phyloP scores from a whole-genome alignment of 495 filamentous ascomycete genomes.

The Parachaetomium inaequale region DNA sequence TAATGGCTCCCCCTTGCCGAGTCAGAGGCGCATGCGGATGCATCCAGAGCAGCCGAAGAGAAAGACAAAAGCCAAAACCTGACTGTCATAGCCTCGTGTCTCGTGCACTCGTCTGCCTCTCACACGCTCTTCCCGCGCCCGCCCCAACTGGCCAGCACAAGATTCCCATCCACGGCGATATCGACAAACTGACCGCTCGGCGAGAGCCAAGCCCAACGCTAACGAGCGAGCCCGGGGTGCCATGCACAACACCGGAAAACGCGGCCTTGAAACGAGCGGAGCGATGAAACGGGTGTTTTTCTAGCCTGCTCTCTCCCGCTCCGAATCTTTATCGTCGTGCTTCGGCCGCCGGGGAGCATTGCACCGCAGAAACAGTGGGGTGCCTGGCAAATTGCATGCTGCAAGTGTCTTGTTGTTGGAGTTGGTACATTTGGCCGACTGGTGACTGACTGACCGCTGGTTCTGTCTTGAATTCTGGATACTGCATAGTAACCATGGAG shows the following conservation, averaged over 20 bases:
- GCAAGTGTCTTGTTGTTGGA: background rate
- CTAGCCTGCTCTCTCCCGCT: background rate
- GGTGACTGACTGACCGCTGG: background rate
- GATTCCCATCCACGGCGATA: background rate
- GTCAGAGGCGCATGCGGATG: conserved; percentile 22
- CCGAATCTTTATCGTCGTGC: conserved; percentile 14
- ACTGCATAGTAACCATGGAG: too few relatives aligned
- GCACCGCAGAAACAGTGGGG: background rate
- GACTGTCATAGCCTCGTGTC: background rate
- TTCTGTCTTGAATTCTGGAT: background rate
- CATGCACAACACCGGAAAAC: conserved; percentile 14
- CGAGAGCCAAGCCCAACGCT: background rate
- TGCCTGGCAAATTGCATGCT: background rate
- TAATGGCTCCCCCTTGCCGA: conserved; percentile 47
- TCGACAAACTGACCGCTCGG: background rate
- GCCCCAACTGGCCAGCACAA: background rate
- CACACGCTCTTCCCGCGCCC: background rate
- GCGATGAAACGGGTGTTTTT: background rate
- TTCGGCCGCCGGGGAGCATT: conserved; percentile 8
- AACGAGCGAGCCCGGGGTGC: background rate
- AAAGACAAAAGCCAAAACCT: background rate
- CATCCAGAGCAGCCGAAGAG: background rate
- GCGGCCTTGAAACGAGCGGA: conserved; percentile 1
- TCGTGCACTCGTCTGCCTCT: too few relatives aligned
- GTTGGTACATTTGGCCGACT: too few relatives aligned